Evolutionary conservation across 1,139 yeast genomes (phyloP), one percentile per base, ranked within the genome.

Genomic region (Lodderomyces pseudojiufengensis): DNA sequence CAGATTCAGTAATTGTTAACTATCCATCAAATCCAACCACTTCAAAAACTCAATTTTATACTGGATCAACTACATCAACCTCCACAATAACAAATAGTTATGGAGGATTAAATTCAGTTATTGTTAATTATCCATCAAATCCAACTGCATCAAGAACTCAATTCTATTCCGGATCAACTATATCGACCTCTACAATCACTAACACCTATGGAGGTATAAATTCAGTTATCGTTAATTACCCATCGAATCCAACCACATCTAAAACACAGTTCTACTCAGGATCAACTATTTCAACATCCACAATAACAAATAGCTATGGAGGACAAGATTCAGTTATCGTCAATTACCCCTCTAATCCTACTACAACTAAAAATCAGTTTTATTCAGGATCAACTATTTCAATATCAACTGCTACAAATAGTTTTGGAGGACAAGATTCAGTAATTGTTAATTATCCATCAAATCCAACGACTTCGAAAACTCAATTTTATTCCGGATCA

Each of bases 381-480:
- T 30, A 27, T 24, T 14, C 13, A 2, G 24, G 22, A 7, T 29
- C 37, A 13, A 11, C 10, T 15, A 9, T 20, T 2, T 9, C 11
- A 3, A 37, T 37, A 4, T 8, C 9, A 5, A 30, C 34, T 2
- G 7, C 7, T 7, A 30, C 32, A 2, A 27, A 37, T 14, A 24
- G 24, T 2, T 35, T 42, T 6, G 40, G 35, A 12, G 50, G 40
- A 4, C 49, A 54, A 3, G 48, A 47, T 29, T 44, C 52, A 8
- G 52, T 54, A 3, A 39, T 47, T 29, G 48, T 54, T n/a, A 48
- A 47, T 7, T 48, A 45, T 13, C 59, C 61, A 25, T 31, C 33
- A 4, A 37, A 36, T 25, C 42, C 46, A 33, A 43, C 49, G 3
- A 33, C 33, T 7, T 47, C 43, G 9, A 35, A 14, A 5, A 40